A percentile compares a stretch with the other conserved stretches of the same genome.
Conservation (phyloP, 2,329 filamentous ascomycete species). For the Periconia digitata region DNA sequence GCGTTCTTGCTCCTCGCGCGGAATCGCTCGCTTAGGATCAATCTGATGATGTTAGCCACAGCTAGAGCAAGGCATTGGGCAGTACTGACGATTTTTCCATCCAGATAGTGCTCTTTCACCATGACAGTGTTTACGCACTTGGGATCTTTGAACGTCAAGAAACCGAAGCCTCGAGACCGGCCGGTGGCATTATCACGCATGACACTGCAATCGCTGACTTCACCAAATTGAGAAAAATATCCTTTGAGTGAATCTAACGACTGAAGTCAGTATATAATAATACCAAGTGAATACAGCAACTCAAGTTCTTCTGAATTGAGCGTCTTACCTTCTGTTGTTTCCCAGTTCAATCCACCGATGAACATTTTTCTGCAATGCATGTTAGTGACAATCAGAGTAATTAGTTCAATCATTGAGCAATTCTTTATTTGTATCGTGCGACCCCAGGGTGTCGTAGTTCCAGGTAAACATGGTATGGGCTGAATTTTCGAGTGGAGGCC, state of each 20-base stretch:
- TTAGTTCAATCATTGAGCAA: too few relatives aligned
- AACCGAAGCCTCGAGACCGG: conserved; percentile 92
- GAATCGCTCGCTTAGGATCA: conserved; percentile 95
- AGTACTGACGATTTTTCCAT: conserved; percentile 92
- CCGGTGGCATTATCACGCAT: conserved; percentile 96
- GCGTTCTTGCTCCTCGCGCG: conserved; percentile 95
- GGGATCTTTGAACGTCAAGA: conserved; percentile 95
- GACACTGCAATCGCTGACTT: conserved; percentile 97
- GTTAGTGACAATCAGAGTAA: background rate
- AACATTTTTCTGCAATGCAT: conserved; percentile 84
- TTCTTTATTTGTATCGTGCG: conserved; percentile 7
- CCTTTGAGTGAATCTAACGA: conserved; percentile 85
- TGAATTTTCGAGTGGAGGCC: too few relatives aligned
- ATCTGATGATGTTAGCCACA: conserved; percentile 63
- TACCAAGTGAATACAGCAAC: background rate
- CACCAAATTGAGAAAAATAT: conserved; percentile 97
- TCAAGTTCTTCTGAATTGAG: background rate
- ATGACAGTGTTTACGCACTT: conserved; percentile 99
- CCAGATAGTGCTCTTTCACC: conserved; percentile 98
- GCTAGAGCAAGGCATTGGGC: conserved; percentile 11
- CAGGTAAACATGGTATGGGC: too few relatives aligned
- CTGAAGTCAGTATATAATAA: conserved; percentile 3
- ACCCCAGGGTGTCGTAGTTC: background rate
- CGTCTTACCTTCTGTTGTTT: conserved; percentile 90
- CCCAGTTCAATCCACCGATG: conserved; percentile 97